Conservation (phyloP, 1,284 basidiomycete species). For the Vanrija pseudolonga region DNA sequence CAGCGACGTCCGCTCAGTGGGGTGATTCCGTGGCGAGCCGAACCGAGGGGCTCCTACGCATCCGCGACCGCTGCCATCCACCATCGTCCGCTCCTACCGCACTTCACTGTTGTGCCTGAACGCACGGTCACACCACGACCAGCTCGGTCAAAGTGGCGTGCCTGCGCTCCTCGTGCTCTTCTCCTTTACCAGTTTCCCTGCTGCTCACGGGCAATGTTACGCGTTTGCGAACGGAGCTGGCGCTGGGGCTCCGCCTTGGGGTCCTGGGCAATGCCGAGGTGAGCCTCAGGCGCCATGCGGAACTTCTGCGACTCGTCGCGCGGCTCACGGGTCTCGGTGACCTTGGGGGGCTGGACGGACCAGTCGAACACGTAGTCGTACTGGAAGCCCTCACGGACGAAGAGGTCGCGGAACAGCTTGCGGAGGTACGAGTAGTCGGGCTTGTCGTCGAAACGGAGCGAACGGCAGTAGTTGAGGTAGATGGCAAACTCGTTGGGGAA, state of each 20-base stretch:
- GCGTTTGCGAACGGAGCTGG: slow-evolving; percentile 44
- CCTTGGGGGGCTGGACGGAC: slow-evolving; percentile 67
- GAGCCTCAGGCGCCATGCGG: slow-evolving; percentile 7
- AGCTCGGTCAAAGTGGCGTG: no score
- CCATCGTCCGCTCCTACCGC: slow-evolving; percentile 4
- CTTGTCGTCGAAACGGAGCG: slow-evolving; percentile 96
- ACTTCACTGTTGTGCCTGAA: no score
- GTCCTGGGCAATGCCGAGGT: slow-evolving; percentile 12
- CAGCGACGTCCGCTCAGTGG: slow-evolving; percentile 18
- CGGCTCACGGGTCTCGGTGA: not conserved
- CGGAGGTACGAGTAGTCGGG: slow-evolving; percentile 96
- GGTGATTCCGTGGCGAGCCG: slow-evolving; percentile 18
- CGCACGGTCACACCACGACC: no score
- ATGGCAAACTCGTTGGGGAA: slow-evolving; percentile 98
- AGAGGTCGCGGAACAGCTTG: slow-evolving; percentile 96
- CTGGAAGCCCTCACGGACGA: slow-evolving; percentile 93
- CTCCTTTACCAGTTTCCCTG: slow-evolving; percentile 25
- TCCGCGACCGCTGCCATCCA: slow-evolving; percentile 23
- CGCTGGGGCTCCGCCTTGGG: slow-evolving; percentile 33
- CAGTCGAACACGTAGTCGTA: slow-evolving; percentile 99
- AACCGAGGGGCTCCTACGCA: slow-evolving; percentile 17
- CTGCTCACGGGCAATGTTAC: slow-evolving; percentile 29
- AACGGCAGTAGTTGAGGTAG: slow-evolving; percentile 95
- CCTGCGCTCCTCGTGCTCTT: no score
- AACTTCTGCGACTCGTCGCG: slow-evolving; percentile 16